A percentile compares a stretch with the other conserved stretches of the same genome.
phyloP scores from a whole-genome alignment of 306 rosid species.

The Acacia crassicarpa region DNA sequence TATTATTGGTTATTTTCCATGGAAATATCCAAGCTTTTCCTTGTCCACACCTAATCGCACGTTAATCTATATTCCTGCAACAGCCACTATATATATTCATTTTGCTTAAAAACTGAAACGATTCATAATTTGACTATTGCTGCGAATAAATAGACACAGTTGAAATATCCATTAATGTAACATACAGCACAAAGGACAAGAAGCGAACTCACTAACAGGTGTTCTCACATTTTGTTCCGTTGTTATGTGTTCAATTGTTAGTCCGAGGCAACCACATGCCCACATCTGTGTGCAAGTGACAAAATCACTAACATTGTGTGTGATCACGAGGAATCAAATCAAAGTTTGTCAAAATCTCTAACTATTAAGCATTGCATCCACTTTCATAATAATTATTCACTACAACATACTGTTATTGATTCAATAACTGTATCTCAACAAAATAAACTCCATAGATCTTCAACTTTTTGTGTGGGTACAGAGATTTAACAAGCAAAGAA shows the following conservation, averaged over 20 bases:
- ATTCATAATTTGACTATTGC: neutral
- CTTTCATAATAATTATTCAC: too few relatives aligned
- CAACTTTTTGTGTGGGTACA: too few relatives aligned
- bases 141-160: neutral
- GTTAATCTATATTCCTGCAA: neutral
- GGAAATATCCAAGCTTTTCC: neutral
- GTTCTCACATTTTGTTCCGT: neutral
- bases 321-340: neutral
- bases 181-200: neutral
- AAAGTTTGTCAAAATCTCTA: neutral
- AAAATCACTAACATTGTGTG: neutral
- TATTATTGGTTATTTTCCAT: neutral
- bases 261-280: neutral
- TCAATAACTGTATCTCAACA: too few relatives aligned
- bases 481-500: too few relatives aligned
- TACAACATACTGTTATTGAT: too few relatives aligned
- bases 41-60: neutral
- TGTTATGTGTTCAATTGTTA: neutral
- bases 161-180: neutral
- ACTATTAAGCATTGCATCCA: too few relatives aligned
- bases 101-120: neutral
- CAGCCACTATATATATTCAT: neutral
- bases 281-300: neutral
- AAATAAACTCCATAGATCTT: too few relatives aligned
- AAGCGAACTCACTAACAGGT: neutral